Evolutionary conservation across 495 filamentous ascomycete species (phyloP), one percentile per base, ranked within the genome.

Genomic region (Xylaria palmicola): DNA sequence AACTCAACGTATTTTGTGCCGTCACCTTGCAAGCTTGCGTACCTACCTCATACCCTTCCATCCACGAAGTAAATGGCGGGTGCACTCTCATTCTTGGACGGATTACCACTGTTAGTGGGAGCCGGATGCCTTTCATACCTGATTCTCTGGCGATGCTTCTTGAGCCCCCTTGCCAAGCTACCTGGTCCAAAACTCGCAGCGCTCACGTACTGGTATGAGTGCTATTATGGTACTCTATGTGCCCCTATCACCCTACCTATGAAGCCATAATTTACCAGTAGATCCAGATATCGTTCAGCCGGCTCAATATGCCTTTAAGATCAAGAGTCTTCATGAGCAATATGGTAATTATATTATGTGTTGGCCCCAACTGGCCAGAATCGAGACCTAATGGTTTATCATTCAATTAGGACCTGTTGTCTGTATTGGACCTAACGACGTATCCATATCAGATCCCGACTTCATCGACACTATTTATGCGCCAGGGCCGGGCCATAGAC

Each of bases 161-260:
- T 78, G 19, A 66, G 64, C 30, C 78, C 80, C 8, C 48, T 81
- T 2, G 72, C 76, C 2, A 53, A 62, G 6, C 73, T 81, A 41
- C 79, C 79, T 1, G 80, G 80, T 0, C 77, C 78, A 4, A 76
- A 70, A 54, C 62, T 81, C 9, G 80, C 80, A 0, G 78, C 79
- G 0, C 44, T 77, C 24, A 79, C 75, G 2, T 64, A 65, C 29
- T 79, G 77, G 78, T 81, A 81, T 47, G 79, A 84, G 54, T 74
- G 72, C 27, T 83, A 81, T 62, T 79, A 73, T 59, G 78, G 40
- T 44, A 19, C 19, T 4, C n/a, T 22, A 20, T 9, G 6, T 9
- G 3, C 19, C 6, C 40, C 40, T 10, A 44, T 22, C n/a, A n/a
- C n/a, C n/a, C 3, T 22, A 4, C 17, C 40, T 3, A 19, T 44